Evolutionary conservation across 1,284 basidiomycete species (phyloP).

Genomic region (Pseudozyma hubeiensis): DNA sequence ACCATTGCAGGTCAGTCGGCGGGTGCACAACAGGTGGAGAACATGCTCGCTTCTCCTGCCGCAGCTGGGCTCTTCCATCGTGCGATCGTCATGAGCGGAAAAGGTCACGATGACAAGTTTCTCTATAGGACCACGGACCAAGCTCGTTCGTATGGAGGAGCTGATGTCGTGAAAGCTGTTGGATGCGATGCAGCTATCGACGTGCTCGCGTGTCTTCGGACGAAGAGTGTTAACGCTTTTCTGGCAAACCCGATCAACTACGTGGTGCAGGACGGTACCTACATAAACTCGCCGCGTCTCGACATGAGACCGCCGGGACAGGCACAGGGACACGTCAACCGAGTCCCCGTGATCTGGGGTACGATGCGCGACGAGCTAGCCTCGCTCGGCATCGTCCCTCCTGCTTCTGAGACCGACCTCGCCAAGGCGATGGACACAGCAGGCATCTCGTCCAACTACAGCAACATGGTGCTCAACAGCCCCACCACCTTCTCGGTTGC

Average conservation of each 20-base stretch:
- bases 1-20: constrained; percentile 88
- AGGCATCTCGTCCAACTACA: constrained; percentile 39
- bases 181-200: constrained; percentile 37
- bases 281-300: constrained; percentile 32
- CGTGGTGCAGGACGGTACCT: constrained; percentile 41
- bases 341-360: constrained; percentile 52
- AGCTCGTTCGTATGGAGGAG: constrained; percentile 16
- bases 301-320: constrained; percentile 34
- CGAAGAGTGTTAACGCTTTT: constrained; percentile 23
- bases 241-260: constrained; percentile 11
- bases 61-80: constrained; percentile 40
- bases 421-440: constrained; percentile 39
- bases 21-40: constrained; percentile 73
- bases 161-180: constrained; percentile 25
- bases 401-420: constrained; percentile 36
- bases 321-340: constrained; percentile 39
- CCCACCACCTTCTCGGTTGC: constrained; percentile 31
- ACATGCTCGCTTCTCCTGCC: constrained; percentile 39
- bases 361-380: constrained; percentile 55
- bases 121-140: constrained; percentile 22
- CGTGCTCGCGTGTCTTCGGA: constrained; percentile 46
- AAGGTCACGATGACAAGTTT: constrained; percentile 28
- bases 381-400: constrained; percentile 49
- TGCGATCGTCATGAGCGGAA: constrained; percentile 38
- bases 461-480: constrained; percentile 34